Conservation (phyloP, 345 rosid species). For the Euphorbia lathyris region DNA sequence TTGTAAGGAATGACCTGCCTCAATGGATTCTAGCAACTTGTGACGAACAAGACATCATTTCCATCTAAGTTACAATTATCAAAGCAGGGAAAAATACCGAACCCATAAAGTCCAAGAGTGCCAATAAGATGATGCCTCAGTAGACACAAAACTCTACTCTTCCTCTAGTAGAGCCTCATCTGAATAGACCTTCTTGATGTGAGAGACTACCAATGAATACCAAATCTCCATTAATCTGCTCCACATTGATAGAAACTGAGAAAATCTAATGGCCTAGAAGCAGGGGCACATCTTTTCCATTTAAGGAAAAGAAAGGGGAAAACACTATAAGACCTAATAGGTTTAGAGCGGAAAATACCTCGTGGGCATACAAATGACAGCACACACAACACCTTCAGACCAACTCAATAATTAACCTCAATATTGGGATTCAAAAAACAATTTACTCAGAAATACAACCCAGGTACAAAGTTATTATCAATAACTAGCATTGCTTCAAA, state of each 20-base stretch:
- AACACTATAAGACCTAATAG: not conserved
- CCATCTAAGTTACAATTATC: not conserved
- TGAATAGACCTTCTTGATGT: not conserved
- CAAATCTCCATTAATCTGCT: not conserved
- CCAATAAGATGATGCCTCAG: not conserved
- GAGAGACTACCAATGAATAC: not conserved
- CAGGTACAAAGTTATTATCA: not conserved
- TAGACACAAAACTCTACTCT: not conserved
- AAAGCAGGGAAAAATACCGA: not conserved
- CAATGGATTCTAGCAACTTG: not conserved
- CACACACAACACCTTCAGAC: not conserved
- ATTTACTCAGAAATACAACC: not conserved
- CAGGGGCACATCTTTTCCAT: not conserved
- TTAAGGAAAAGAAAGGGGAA: not conserved
- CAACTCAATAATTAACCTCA: too few relatives aligned
- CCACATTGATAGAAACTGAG: not conserved
- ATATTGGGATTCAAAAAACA: not conserved
- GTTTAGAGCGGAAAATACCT: not conserved
- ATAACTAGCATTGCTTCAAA: not conserved
- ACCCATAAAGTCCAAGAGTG: not conserved
- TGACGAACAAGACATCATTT: not conserved
- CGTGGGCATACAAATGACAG: not conserved
- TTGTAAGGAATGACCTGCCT: not conserved
- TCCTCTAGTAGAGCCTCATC: not conserved
- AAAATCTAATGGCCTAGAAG: not conserved